Evolutionary conservation across 805 yeast genomes (phyloP).

Genomic region (Schwanniomyces polymorphus): DNA sequence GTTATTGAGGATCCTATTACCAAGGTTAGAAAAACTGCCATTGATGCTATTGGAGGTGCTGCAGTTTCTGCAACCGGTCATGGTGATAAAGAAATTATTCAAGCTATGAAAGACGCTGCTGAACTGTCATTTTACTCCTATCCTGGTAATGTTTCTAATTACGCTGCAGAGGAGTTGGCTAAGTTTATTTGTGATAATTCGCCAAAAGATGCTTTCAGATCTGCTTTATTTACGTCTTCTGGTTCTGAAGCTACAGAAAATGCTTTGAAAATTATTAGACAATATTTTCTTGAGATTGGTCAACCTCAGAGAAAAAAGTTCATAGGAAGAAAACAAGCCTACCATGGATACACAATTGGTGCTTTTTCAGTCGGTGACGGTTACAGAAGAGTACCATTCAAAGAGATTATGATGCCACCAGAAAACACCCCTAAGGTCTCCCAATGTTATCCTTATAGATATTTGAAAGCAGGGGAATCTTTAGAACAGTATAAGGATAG

Average conservation of each 20-base stretch:
- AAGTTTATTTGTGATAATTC: conserved; percentile 27
- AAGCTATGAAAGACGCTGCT: conserved; percentile 39
- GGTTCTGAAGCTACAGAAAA: conserved; percentile 52
- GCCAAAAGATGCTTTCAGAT: conserved; percentile 8
- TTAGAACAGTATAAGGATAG: conserved; percentile 38
- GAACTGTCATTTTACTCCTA: conserved; percentile 12
- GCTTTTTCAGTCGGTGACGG: conserved; percentile 38
- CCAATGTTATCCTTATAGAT: conserved; percentile 31
- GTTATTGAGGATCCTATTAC: conserved; percentile 36
- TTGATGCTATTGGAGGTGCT: conserved; percentile 48
- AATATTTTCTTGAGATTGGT: conserved; percentile 35
- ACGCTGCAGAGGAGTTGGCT: conserved; percentile 39
- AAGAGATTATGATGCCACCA: conserved; percentile 19
- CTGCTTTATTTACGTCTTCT: conserved; percentile 56
- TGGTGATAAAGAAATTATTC: conserved; percentile 38
- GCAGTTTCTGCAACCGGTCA: conserved; percentile 52
- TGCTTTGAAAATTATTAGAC: conserved; percentile 29
- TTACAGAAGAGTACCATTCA: conserved; percentile 29
- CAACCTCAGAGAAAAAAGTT: conserved; percentile 40
- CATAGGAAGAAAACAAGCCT: conserved; percentile 44
- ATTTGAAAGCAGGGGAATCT: conserved; percentile 29
- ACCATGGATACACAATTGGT: conserved; percentile 52
- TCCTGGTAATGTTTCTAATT: conserved; percentile 36
- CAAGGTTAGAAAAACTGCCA: not conserved
- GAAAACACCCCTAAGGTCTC: conserved; percentile 19